Evolutionary conservation across 768 basidiomycete species (phyloP), one percentile per base, ranked within the genome.

Genomic region (Rhizopogon salebrosus): DNA sequence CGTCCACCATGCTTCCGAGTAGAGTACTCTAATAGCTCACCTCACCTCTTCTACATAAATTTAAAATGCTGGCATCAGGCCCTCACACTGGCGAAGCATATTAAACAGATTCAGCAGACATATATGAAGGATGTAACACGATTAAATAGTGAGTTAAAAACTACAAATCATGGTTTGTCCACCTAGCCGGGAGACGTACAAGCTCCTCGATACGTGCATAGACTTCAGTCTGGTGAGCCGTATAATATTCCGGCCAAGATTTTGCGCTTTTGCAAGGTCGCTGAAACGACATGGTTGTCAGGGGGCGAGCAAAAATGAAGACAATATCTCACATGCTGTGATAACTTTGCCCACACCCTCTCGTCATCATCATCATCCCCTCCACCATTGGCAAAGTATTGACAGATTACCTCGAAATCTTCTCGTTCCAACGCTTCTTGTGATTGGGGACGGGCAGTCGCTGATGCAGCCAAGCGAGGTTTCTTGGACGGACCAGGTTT

Each of bases 221-320:
- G 22, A 83, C 75, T 38, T 74, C 66, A 18, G 65, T 54, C 46
- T 73, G 62, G 53, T 80, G 71, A 27, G 69, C 64, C 37, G 69
- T 67, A 58, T 83, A 82, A 59, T 83, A 84, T 29, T 70, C 70
- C 40, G 74, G 72, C 82, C 83, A 84, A 41, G 62, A 71, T 7
- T 45, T 49, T 20, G 70, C 72, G 36, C 79, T 73, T 54, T 65
- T 68, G 57, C 77, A 78, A 52, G 62, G 57, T 46, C 56, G 61
- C 80, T 80, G 54, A 54, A 53, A 22, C 16, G 23, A 48, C 20
- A 39, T 39, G 37, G n/a, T 42, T 29, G 54, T 50, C 43, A 52
- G 51, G 22, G 6, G 27, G 49, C 16, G 31, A 36, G 43, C 42
- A 54, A 23, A 22, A 39, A 24, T 52, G 26, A 31, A 20, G 13